These are phyloP conservation scores for Syncephalis fuscata DNA, from an alignment of 371 early-diverging fungal genomes.

Conservation along the genomic window DNA sequence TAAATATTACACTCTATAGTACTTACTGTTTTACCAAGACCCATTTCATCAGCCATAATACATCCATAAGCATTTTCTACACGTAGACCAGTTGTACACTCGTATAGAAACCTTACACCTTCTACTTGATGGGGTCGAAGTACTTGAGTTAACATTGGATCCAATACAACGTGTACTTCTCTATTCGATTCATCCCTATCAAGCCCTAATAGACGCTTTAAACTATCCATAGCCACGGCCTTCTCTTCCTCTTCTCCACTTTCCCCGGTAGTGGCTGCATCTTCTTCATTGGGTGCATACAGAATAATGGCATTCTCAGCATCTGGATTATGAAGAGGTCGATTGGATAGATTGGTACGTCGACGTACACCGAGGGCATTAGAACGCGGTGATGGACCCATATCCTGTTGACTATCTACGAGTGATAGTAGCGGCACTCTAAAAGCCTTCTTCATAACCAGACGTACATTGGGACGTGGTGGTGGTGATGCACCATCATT, in stretches of 20 bases:
- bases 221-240: conserved; percentile 12
- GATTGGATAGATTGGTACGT: background rate
- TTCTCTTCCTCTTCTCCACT: conserved; percentile 13
- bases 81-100: conserved; percentile 72
- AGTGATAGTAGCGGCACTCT: background rate
- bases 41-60: conserved; percentile 99
- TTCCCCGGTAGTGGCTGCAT: conserved; percentile 20
- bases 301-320: conserved; percentile 66
- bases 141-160: conserved; percentile 70
- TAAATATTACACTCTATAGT: no score
- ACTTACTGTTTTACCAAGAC: conserved; percentile 81
- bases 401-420: background rate
- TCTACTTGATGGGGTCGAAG: conserved; percentile 92
- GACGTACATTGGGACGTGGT: background rate
- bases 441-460: background rate
- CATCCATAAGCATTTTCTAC: conserved; percentile 45
- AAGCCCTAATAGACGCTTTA: conserved; percentile 31
- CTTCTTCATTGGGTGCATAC: conserved; percentile 50
- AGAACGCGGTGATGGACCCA: background rate
- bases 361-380: background rate
- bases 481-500: background rate
- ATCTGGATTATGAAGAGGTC: conserved; percentile 6
- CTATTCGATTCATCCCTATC: conserved; percentile 24
- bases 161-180: conserved; percentile 46
- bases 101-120: conserved; percentile 84